Evolutionary conservation across 257 asterid species (phyloP).

Genomic region (Ballota nigra): DNA sequence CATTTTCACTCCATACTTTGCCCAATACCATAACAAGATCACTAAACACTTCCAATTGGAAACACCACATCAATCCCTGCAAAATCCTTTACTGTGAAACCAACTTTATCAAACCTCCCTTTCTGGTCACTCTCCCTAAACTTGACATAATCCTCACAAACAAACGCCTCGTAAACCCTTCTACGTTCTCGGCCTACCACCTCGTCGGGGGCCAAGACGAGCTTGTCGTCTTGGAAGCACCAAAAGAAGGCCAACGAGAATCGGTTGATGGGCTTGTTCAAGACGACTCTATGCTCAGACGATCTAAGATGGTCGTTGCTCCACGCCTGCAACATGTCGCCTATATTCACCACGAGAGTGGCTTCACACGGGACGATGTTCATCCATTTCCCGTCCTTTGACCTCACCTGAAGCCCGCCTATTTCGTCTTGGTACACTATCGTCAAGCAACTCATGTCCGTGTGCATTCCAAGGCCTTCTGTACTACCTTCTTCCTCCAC

Average conservation of each 20-base stretch:
- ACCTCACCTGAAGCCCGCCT: conserved; percentile 71
- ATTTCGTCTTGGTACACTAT: conserved; percentile 60
- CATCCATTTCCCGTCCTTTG: conserved; percentile 59
- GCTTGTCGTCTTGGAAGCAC: conserved; percentile 74
- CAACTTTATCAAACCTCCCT: conserved; percentile 75
- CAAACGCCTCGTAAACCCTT: conserved; percentile 52
- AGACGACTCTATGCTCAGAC: conserved; percentile 66
- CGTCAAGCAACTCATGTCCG: conserved; percentile 77
- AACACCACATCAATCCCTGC: conserved; percentile 34
- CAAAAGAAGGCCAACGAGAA: conserved; percentile 70
- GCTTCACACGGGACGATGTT: conserved; percentile 55
- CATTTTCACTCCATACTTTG: too few species aligned
- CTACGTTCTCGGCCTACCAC: conserved; percentile 32
- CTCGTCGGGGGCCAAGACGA: conserved; percentile 54
- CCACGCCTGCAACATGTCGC: conserved; percentile 81
- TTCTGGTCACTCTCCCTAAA: conserved; percentile 56
- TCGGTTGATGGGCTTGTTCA: conserved; percentile 42
- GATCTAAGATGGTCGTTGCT: conserved; percentile 62
- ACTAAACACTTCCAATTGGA: conserved; percentile 8
- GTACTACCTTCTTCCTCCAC: conserved; percentile 25
- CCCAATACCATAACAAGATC: background rate
- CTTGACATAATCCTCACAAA: conserved; percentile 56
- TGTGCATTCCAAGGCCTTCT: conserved; percentile 79
- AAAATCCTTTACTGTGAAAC: conserved; percentile 65
- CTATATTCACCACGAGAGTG: conserved; percentile 65